Conservation (phyloP, 495 filamentous ascomycete genomes). For the Pyronema omphalodes region DNA sequence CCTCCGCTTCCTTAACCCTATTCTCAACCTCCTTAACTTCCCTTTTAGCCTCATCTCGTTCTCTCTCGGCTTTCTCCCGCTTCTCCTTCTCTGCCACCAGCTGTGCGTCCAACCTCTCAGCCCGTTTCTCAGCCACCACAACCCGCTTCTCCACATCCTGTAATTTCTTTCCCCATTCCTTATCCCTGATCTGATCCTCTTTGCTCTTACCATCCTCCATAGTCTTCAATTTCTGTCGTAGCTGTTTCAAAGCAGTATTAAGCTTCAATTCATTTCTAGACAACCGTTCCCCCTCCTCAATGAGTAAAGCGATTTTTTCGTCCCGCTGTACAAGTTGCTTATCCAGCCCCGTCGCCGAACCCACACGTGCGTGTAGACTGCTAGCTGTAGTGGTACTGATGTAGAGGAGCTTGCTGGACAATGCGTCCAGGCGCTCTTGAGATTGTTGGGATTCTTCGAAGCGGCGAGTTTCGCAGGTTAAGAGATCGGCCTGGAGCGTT, state of each 20-base stretch:
- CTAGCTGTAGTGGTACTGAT: slow-evolving; percentile 62
- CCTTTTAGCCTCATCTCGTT: slow-evolving; percentile 44
- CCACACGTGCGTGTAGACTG: slow-evolving; percentile 44
- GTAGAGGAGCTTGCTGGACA: slow-evolving; percentile 79
- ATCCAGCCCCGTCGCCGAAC: slow-evolving; percentile 45
- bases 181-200: slow-evolving; percentile 48
- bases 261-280: slow-evolving; percentile 71
- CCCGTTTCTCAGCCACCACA: slow-evolving; percentile 36
- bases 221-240: slow-evolving; percentile 43
- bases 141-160: slow-evolving; percentile 51
- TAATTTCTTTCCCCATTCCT: slow-evolving; percentile 31
- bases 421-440: slow-evolving; percentile 77
- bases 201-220: slow-evolving; percentile 38
- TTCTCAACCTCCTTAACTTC: slow-evolving; percentile 54
- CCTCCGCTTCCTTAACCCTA: slow-evolving; percentile 48
- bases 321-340: slow-evolving; percentile 75
- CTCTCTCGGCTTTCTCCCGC: slow-evolving; percentile 45
- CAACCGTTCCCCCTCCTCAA: slow-evolving; percentile 84
- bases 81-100: slow-evolving; percentile 44
- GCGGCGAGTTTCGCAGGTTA: slow-evolving; percentile 31
- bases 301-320: slow-evolving; percentile 68
- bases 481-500: slow-evolving; percentile 11
- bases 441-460: slow-evolving; percentile 27
- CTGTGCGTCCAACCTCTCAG: slow-evolving; percentile 47
- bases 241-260: slow-evolving; percentile 62